Evolutionary conservation across 768 basidiomycete species (phyloP).

Genomic region (button mushroom (Agaricus bisporus)): DNA sequence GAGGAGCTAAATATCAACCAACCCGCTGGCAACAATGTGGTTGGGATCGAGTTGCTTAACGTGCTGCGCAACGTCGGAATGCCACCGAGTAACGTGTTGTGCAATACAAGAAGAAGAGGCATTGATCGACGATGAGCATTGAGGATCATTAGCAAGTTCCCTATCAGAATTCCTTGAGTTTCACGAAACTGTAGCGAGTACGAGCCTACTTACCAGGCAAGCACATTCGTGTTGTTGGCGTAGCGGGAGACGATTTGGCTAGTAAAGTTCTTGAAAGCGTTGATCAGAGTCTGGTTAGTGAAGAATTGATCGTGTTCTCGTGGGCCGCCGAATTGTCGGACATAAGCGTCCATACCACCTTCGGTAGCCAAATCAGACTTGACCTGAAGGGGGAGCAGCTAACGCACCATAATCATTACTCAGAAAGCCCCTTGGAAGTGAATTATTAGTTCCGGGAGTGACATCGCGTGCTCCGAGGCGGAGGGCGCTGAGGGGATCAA

Average conservation of each 20-base stretch:
- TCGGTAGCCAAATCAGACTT: background rate
- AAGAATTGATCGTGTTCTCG: slow-evolving; percentile 56
- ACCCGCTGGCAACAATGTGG: slow-evolving; percentile 63
- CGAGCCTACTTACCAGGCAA: slow-evolving; percentile 36
- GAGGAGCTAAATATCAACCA: slow-evolving; percentile 14
- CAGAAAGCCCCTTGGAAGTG: slow-evolving; percentile 43
- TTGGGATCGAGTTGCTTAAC: slow-evolving; percentile 49
- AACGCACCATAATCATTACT: slow-evolving; percentile 57
- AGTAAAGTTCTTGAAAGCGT: slow-evolving; percentile 53
- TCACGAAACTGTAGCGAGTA: background rate
- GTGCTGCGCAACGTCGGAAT: slow-evolving; percentile 36
- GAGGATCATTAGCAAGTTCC: slow-evolving; percentile 65
- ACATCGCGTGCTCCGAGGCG: slow-evolving; percentile 23
- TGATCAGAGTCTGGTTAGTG: slow-evolving; percentile 39
- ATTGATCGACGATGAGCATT: slow-evolving; percentile 54
- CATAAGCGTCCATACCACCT: slow-evolving; percentile 67
- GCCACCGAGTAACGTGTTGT: slow-evolving; percentile 52
- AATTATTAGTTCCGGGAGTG: slow-evolving; percentile 26
- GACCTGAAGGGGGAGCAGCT: slow-evolving; percentile 4
- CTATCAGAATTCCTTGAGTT: slow-evolving; percentile 20
- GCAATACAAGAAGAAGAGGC: slow-evolving; percentile 39
- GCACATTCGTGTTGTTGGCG: slow-evolving; percentile 42
- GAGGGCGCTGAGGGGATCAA: slow-evolving; percentile 14
- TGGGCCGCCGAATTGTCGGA: slow-evolving; percentile 38
- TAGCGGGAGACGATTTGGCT: slow-evolving; percentile 50